Conservation (phyloP, 177 flowering plant genomes). For the Vitis hybrid region DNA sequence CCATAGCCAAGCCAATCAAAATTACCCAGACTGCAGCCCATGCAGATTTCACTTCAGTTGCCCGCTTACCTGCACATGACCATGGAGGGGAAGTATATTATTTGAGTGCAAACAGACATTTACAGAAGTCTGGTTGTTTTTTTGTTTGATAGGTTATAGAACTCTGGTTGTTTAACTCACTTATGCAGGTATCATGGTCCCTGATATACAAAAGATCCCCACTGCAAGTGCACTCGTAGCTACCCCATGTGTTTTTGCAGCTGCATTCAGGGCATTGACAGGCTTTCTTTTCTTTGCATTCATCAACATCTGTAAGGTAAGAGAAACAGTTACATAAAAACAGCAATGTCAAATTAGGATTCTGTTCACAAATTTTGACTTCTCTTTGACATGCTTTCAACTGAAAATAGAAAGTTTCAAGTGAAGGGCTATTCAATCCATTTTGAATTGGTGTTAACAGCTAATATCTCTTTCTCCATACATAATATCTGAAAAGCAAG, state of each 20-base stretch:
- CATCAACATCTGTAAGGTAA: constrained; percentile 67
- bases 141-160: not conserved
- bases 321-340: constrained; percentile 2
- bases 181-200: constrained; percentile 91
- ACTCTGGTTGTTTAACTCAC: constrained; percentile 38
- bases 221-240: constrained; percentile 64
- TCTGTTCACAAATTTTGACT: not conserved
- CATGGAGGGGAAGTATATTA: not conserved
- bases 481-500: not conserved
- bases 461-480: not conserved
- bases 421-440: not conserved
- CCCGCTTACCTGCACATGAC: constrained; percentile 61
- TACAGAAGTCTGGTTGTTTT: not conserved
- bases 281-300: constrained; percentile 82
- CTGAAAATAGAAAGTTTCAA: not conserved
- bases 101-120: not conserved
- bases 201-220: constrained; percentile 80
- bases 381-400: not conserved
- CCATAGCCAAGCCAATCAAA: constrained; percentile 67
- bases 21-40: constrained; percentile 95
- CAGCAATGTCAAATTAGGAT: not conserved
- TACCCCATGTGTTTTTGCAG: constrained; percentile 93
- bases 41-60: constrained; percentile 50
- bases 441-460: not conserved
- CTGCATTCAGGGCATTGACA: constrained; percentile 88